phyloP scores from a whole-genome alignment of 2,329 filamentous ascomycete genomes.

The Trichoderma sp. region DNA sequence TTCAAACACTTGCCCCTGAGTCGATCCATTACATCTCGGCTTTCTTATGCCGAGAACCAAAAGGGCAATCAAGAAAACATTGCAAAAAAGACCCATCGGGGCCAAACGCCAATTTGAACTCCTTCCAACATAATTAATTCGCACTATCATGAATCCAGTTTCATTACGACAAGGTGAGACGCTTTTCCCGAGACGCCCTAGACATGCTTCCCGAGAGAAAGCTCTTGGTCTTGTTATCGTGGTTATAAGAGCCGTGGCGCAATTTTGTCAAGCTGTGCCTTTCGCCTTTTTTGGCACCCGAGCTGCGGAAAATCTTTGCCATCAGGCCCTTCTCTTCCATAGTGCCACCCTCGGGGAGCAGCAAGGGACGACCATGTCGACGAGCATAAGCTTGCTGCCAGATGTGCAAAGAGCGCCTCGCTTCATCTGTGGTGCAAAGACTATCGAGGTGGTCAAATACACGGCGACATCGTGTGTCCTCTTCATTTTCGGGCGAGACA shows the following conservation, averaged over 20 bases:
- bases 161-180: slow-evolving; percentile 19
- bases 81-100: background rate
- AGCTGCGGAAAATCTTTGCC: slow-evolving; percentile 34
- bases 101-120: background rate
- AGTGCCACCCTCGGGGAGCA: slow-evolving; percentile 44
- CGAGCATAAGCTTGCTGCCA: slow-evolving; percentile 56
- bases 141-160: background rate
- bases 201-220: slow-evolving; percentile 13
- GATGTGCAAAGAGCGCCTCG: slow-evolving; percentile 47
- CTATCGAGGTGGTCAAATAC: slow-evolving; percentile 51
- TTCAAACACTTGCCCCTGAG: background rate
- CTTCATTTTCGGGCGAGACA: slow-evolving; percentile 33
- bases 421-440: slow-evolving; percentile 51
- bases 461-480: slow-evolving; percentile 47
- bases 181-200: slow-evolving; percentile 3
- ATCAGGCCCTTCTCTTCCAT: slow-evolving; percentile 37
- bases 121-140: background rate
- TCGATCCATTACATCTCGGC: background rate
- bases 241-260: background rate
- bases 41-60: background rate
- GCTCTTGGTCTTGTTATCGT: slow-evolving; percentile 15
- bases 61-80: background rate
- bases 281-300: slow-evolving; percentile 27
- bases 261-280: slow-evolving; percentile 29
- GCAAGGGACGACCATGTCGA: slow-evolving; percentile 37